Percentiles rank a stretch among this genome's conserved stretches.
Evolutionary conservation across 163 green algal species (phyloP).

Genomic region (Smithsoniella earleae): DNA sequence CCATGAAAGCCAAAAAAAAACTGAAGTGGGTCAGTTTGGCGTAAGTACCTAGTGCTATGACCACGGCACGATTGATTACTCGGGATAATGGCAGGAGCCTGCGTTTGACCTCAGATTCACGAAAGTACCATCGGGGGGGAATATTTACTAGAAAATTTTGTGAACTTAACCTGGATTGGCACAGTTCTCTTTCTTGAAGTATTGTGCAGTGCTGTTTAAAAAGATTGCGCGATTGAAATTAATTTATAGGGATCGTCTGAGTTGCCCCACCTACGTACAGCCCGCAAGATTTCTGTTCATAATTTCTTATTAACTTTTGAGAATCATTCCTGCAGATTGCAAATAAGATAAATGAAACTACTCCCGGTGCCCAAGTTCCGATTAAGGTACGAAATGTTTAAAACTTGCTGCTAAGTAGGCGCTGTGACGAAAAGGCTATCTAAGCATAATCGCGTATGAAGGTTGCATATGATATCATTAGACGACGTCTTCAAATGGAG

Average conservation of each 20-base stretch:
- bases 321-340: background rate
- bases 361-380: constrained; percentile 19
- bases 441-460: background rate
- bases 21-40: too few species aligned
- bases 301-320: background rate
- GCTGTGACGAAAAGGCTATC: background rate
- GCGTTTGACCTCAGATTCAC: too few species aligned
- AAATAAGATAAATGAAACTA: constrained; percentile 27
- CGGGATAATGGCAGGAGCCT: too few species aligned
- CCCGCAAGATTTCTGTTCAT: background rate
- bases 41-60: too few species aligned
- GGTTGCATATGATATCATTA: constrained; percentile 27
- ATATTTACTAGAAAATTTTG: background rate
- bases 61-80: too few species aligned
- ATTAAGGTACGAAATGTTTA: constrained; percentile 16
- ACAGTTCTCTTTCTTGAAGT: background rate
- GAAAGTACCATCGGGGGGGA: too few species aligned
- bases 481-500: constrained; percentile 20
- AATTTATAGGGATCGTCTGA: too few species aligned
- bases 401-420: background rate
- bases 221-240: too few species aligned
- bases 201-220: background rate
- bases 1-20: too few species aligned
- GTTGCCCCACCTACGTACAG: too few species aligned
- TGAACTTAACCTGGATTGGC: background rate